These are phyloP conservation scores for Ceratobasidium papillatum DNA, from an alignment of 1,284 basidiomycete species.

Conservation along the genomic window DNA sequence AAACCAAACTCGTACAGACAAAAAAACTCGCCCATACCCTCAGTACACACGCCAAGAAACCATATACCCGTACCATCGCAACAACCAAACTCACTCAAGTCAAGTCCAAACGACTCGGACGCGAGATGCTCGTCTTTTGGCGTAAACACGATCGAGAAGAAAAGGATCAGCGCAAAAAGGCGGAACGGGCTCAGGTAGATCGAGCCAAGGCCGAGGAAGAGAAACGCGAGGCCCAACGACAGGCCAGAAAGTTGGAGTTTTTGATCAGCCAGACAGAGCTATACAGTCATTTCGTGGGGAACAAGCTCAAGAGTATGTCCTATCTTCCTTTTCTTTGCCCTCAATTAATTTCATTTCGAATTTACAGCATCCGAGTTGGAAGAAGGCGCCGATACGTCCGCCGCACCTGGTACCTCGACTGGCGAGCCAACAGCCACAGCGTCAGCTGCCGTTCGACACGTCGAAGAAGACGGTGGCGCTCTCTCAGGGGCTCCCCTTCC, in stretches of 20 bases:
- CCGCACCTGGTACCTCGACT: constrained; percentile 42
- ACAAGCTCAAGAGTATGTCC: constrained; percentile 63
- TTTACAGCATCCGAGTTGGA: constrained; percentile 48
- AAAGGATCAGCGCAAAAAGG: constrained; percentile 89
- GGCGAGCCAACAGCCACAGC: neutral
- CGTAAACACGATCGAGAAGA: constrained; percentile 98
- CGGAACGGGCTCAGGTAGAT: constrained; percentile 93
- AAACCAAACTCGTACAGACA: constrained; percentile 69
- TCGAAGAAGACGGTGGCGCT: constrained; percentile 26
- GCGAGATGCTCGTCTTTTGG: constrained; percentile 97
- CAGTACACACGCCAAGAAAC: constrained; percentile 82
- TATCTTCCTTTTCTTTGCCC: constrained; percentile 5
- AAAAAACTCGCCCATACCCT: constrained; percentile 82
- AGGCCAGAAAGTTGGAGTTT: constrained; percentile 98
- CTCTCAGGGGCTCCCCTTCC: neutral
- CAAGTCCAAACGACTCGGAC: constrained; percentile 88
- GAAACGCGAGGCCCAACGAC: constrained; percentile 92
- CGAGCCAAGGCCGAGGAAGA: constrained; percentile 95
- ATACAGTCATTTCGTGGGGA: constrained; percentile 99
- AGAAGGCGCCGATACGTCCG: constrained; percentile 52
- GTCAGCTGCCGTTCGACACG: constrained; percentile 28
- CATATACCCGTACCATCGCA: constrained; percentile 82
- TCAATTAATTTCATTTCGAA: neutral
- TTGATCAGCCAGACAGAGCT: constrained; percentile 99
- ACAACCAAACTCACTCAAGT: constrained; percentile 88